Evolutionary conservation across 2,329 filamentous ascomycete genomes (phyloP), one percentile per base, ranked within the genome.

Genomic region (Sarocladium strictum): DNA sequence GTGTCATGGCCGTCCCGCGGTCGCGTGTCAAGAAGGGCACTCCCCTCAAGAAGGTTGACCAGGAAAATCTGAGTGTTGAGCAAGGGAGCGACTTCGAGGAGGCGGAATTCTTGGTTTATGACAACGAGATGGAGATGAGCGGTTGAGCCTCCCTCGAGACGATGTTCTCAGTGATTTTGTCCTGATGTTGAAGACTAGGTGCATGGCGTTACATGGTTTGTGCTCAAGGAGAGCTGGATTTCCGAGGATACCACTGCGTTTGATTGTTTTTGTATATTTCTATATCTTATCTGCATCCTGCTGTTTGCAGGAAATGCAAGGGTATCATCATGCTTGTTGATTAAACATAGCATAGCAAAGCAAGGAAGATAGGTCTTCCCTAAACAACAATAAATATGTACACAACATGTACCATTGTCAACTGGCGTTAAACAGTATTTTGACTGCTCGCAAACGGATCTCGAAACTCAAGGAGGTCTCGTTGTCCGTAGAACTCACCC

Each of bases 401-500:
- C 27, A 54, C 33, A 21, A 24, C 19, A 56, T 9, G 6, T 7
- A 6, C 14, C 50, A 23, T 26, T 19, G 5, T 45, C 6, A 23
- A 23, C 6, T 12, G 29, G 7, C 29, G 12, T 35, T 21, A 51
- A 4, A 21, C 2, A 21, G 24, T 15, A 14, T 17, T 47, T 26
- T 50, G 24, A 29, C 26, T 35, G 11, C 17, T 32, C 21, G 49
- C 38, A 62, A 83, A 84, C 3, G 80, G 80, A 58, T 86, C 81
- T 56, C 90, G 81, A 58, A 86, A 88, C 62, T 88, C 84, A 50
- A 97, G 78, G 58, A 97, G 71, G 69, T 97, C 93, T 59, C 86
- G 79, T 71, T 97, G 93, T 1, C 93, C 91, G 70, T 92, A 97
- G 60, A 89, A 84, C 70, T 96, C 91, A 62, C 90, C 92, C 49